Evolutionary conservation across 1,139 yeast genomes (phyloP).

Genomic region (Citeromyces hawaiiensis): DNA sequence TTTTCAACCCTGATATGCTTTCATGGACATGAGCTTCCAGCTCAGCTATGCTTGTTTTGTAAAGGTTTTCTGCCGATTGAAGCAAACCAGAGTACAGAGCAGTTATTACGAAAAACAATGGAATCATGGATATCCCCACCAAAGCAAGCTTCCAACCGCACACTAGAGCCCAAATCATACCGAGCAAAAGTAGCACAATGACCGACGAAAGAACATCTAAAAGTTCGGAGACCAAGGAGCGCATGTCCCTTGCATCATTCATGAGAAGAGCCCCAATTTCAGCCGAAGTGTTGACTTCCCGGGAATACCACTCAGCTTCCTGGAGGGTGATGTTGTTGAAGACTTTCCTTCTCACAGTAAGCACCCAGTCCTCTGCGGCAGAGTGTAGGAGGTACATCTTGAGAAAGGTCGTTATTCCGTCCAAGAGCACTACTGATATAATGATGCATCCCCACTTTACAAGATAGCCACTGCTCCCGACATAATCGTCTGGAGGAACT

Average conservation of each 20-base stretch:
- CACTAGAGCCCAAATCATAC: slow-evolving; percentile 64
- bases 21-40: slow-evolving; percentile 48
- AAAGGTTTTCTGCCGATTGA: slow-evolving; percentile 40
- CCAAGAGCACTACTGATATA: slow-evolving; percentile 42
- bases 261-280: slow-evolving; percentile 54
- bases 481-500: slow-evolving; percentile 22
- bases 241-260: slow-evolving; percentile 71
- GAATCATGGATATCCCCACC: slow-evolving; percentile 67
- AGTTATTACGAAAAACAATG: slow-evolving; percentile 40
- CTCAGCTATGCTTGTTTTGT: slow-evolving; percentile 41
- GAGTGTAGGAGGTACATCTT: slow-evolving; percentile 37
- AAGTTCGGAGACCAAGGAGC: slow-evolving; percentile 50
- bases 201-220: slow-evolving; percentile 41
- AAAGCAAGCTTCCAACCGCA: slow-evolving; percentile 83
- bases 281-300: slow-evolving; percentile 27
- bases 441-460: slow-evolving; percentile 59
- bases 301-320: slow-evolving; percentile 40
- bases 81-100: slow-evolving; percentile 36
- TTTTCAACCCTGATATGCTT: slow-evolving; percentile 41
- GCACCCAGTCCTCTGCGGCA: slow-evolving; percentile 61
- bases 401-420: slow-evolving; percentile 42
- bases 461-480: slow-evolving; percentile 24
- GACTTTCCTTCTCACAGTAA: slow-evolving; percentile 32
- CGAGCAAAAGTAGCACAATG: slow-evolving; percentile 37
- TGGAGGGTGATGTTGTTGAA: slow-evolving; percentile 38